Base-by-base conservation (phyloP, 176 grass and related monocot genomes). In the Aegilops speltoides region DNA sequence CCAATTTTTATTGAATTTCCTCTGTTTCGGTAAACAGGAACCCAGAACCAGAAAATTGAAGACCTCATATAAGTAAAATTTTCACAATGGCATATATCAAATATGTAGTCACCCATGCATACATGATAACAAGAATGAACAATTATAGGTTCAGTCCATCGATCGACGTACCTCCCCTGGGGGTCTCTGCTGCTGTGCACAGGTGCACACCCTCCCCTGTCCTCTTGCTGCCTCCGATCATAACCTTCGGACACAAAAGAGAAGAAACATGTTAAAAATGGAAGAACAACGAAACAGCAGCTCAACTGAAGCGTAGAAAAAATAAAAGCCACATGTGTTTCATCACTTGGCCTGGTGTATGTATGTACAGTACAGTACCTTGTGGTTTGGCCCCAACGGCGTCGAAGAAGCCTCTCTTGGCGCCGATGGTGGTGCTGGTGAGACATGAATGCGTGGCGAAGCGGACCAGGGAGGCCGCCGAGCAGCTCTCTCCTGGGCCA, bases 351-450 rank as follows among this genome's bases (percentile, higher is more conserved):
- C 5, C 13, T 72, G 33, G 4, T 7, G 33, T 22, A 8, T 64
- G 23, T 36, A 36, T 45, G 43, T 45, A 45, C 3, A 40, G 41
- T 68, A 1, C 25, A 46, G 14, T 86, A 94, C 95, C 95, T 92
- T 89, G 41, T 79, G 43, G 50, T 82, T 80, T 88, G 70, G 52
- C 77, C 56, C 81, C 89, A 80, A 90, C 83, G 40, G 82, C 79
- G 59, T 87, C 81, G 16, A 87, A 81, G 79, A 91, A 91, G 5
- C 84, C 92, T 80, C 90, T 90, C 80, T 92, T 95, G 68, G 91
- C 86, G 61, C 88, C 81, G 45, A 13, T 48, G 54, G 81, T 77
- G 54, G 81, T 77, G 50, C 34, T 82, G 34, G 66, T 45, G 52
- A 67, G 45, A 68, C 83, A 92, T 52, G 93, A 81, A 57, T 89